phyloP scores from a whole-genome alignment of 345 rosid species.

The Mangifera indica region DNA sequence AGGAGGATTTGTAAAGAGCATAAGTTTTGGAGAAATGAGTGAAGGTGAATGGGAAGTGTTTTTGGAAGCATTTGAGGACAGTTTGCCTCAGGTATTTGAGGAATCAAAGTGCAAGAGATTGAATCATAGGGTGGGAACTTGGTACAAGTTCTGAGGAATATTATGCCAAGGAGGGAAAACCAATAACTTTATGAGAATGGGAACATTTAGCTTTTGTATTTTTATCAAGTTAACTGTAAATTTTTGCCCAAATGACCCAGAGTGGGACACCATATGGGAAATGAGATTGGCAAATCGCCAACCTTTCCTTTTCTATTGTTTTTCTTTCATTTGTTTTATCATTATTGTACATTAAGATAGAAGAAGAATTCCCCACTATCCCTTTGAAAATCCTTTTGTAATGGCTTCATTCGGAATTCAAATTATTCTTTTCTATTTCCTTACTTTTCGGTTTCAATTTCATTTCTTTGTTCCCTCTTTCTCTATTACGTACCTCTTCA shows the following conservation, averaged over 20 bases:
- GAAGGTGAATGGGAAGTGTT: slow-evolving; percentile 62
- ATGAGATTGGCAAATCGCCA: slow-evolving; percentile 35
- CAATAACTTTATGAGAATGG: no score
- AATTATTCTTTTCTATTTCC: no score
- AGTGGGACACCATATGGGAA: slow-evolving; percentile 21
- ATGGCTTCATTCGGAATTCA: background rate
- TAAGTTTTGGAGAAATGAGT: slow-evolving; percentile 59
- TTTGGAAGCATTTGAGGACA: slow-evolving; percentile 47
- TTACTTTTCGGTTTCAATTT: no score
- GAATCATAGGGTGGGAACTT: slow-evolving; percentile 61
- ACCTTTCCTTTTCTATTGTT: slow-evolving; percentile 26
- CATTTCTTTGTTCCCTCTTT: no score
- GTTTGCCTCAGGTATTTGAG: slow-evolving; percentile 53
- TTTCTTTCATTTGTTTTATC: background rate
- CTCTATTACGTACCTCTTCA: no score
- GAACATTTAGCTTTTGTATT: background rate
- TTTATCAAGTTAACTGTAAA: background rate
- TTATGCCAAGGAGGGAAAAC: background rate
- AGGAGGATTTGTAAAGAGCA: slow-evolving; percentile 42
- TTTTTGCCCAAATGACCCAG: slow-evolving; percentile 1
- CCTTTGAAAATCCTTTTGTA: background rate
- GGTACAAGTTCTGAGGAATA: slow-evolving; percentile 54
- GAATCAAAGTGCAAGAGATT: slow-evolving; percentile 29
- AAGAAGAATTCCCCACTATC: background rate
- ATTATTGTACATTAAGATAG: slow-evolving; percentile 2